Percentiles rank a stretch among this genome's conserved stretches.
phyloP scores from a whole-genome alignment of 345 rosid species.

The Linum lewisii region DNA sequence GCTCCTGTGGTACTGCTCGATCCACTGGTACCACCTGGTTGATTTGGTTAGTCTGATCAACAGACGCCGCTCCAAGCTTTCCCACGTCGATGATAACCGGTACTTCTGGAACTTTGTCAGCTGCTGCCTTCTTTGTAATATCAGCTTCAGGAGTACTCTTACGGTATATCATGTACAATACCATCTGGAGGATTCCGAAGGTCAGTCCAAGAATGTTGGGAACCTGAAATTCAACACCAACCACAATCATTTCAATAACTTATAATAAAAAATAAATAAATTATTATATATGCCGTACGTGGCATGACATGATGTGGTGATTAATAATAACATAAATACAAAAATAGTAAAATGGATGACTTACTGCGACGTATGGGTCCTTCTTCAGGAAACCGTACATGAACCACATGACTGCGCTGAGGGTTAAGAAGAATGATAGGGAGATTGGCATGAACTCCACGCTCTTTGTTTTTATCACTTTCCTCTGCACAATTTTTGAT shows the following conservation, averaged over 20 bases:
- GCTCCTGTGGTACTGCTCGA: neutral
- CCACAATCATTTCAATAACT: no score
- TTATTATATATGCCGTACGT: no score
- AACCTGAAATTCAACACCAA: slow-evolving; percentile 50
- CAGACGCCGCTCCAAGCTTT: neutral
- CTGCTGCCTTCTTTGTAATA: slow-evolving; percentile 23
- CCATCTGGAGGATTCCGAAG: slow-evolving; percentile 66
- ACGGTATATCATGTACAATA: slow-evolving; percentile 60
- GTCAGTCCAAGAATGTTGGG: slow-evolving; percentile 74
- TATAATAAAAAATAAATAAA: no score
- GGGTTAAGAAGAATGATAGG: slow-evolving; percentile 66
- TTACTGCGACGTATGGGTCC: slow-evolving; percentile 68
- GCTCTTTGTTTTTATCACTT: slow-evolving; percentile 72
- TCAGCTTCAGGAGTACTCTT: slow-evolving; percentile 17
- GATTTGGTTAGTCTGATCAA: neutral
- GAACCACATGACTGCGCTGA: slow-evolving; percentile 89
- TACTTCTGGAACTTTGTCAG: slow-evolving; percentile 34
- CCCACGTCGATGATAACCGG: slow-evolving; percentile 12
- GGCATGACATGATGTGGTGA: no score
- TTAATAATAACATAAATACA: no score
- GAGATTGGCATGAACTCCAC: slow-evolving; percentile 77
- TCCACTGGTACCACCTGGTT: neutral
- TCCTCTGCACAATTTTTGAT: slow-evolving; percentile 38
- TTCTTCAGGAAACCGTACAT: slow-evolving; percentile 56
- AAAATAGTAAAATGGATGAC: slow-evolving; percentile 6